These are phyloP conservation scores for Wickerhamomyces pijperi DNA, from an alignment of 805 yeast genomes.

Conservation along the genomic window DNA sequence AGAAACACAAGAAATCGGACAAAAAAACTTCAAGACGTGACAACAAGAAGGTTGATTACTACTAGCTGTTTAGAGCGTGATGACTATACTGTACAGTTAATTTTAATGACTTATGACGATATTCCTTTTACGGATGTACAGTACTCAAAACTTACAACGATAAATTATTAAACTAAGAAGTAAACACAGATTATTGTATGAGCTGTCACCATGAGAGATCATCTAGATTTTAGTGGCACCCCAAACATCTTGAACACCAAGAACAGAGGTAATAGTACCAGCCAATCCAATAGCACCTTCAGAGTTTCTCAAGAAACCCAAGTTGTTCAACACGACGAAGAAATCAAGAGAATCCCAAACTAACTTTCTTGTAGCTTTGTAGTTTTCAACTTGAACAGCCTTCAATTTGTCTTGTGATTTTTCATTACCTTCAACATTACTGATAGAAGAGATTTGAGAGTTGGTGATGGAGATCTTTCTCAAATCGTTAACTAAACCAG, in stretches of 20 bases:
- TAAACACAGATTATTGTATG: too few species aligned
- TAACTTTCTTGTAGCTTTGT: conserved; percentile 46
- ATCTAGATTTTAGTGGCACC: conserved; percentile 24
- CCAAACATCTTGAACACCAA: conserved; percentile 75
- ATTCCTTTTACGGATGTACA: too few species aligned
- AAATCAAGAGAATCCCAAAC: conserved; percentile 70
- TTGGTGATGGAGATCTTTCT: conserved; percentile 39
- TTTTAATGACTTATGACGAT: too few species aligned
- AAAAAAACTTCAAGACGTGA: conserved; percentile 26
- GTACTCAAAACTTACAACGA: too few species aligned
- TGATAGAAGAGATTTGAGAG: conserved; percentile 8
- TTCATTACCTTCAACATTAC: conserved; percentile 20
- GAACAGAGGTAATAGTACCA: conserved; percentile 69
- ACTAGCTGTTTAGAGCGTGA: too few species aligned
- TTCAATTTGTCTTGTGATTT: conserved; percentile 26
- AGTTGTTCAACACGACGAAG: conserved; percentile 62
- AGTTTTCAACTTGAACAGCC: conserved; percentile 29
- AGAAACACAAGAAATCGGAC: conserved; percentile 25
- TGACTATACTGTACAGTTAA: too few species aligned
- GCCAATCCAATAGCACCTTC: conserved; percentile 80
- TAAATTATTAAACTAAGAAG: too few species aligned
- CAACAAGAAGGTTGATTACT: not conserved
- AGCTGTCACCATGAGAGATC: too few species aligned
- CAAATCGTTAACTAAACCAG: conserved; percentile 49
- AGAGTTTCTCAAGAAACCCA: conserved; percentile 46